Evolutionary conservation across 768 basidiomycete genomes (phyloP).

Genomic region (Tulasnella sp.): DNA sequence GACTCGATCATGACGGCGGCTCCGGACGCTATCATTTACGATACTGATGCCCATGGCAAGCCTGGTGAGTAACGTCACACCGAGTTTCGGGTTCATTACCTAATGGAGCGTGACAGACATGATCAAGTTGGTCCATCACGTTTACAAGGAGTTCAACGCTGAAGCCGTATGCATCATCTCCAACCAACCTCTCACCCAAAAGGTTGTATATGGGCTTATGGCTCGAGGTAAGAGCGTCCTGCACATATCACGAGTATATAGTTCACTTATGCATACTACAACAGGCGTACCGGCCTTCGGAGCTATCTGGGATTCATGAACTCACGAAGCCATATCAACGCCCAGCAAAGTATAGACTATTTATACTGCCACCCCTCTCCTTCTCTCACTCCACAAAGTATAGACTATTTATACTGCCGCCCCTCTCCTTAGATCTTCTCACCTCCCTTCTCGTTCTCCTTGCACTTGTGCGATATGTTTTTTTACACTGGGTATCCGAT

Average conservation of each 20-base stretch:
- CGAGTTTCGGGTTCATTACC: background rate
- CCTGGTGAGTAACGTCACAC: background rate
- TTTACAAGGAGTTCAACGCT: constrained; percentile 22
- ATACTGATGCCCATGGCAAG: constrained; percentile 21
- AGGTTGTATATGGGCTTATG: constrained; percentile 23
- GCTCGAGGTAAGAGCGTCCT: constrained; percentile 3
- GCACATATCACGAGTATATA: background rate
- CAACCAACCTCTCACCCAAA: constrained; percentile 19
- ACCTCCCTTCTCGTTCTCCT: background rate
- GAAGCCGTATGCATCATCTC: constrained; percentile 22
- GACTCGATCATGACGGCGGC: constrained; percentile 44
- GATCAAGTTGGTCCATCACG: constrained; percentile 17
- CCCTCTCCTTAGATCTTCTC: background rate
- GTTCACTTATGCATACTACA: background rate
- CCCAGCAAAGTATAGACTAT: background rate
- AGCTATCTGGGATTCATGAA: constrained; percentile 19
- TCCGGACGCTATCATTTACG: constrained; percentile 21
- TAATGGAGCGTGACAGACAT: background rate
- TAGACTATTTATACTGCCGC: background rate
- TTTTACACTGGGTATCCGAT: background rate
- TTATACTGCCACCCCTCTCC: background rate
- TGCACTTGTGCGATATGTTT: background rate
- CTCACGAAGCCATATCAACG: background rate
- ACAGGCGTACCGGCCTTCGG: constrained; percentile 19
- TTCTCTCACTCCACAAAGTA: background rate